Evolutionary conservation across 2,329 filamentous ascomycete species (phyloP).

Genomic region (Botrytis byssoidea): DNA sequence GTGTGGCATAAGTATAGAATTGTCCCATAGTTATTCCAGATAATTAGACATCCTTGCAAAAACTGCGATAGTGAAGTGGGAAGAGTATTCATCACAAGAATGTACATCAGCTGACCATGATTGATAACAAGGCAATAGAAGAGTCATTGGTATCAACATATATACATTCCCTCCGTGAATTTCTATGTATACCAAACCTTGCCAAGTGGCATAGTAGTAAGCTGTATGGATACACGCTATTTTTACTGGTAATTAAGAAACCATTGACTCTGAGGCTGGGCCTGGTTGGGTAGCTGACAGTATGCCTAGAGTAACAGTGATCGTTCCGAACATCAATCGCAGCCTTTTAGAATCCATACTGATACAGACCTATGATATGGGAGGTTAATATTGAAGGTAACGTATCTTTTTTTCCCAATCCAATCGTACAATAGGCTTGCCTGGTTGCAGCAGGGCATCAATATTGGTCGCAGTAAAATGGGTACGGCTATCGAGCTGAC

Average conservation of each 20-base stretch:
- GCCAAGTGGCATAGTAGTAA: not conserved
- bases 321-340: not conserved
- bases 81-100: not conserved
- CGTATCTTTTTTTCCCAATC: too few relatives aligned
- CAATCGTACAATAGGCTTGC: not conserved
- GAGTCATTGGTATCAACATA: not conserved
- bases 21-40: not conserved
- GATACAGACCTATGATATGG: not conserved
- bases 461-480: not conserved
- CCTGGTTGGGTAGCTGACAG: not conserved
- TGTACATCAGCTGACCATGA: not conserved
- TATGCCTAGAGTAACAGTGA: not conserved
- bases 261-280: not conserved
- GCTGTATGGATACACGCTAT: not conserved
- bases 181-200: not conserved
- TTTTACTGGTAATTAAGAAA: not conserved
- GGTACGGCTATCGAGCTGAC: not conserved
- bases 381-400: not conserved
- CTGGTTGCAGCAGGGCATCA: too few relatives aligned
- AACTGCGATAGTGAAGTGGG: not conserved
- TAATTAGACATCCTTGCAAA: not conserved
- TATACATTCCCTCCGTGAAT: not conserved
- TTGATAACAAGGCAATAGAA: not conserved
- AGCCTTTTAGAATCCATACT: too few relatives aligned
- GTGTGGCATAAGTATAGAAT: not conserved